Conservation (phyloP, 768 basidiomycete species). For the Amanita exitialis region DNA sequence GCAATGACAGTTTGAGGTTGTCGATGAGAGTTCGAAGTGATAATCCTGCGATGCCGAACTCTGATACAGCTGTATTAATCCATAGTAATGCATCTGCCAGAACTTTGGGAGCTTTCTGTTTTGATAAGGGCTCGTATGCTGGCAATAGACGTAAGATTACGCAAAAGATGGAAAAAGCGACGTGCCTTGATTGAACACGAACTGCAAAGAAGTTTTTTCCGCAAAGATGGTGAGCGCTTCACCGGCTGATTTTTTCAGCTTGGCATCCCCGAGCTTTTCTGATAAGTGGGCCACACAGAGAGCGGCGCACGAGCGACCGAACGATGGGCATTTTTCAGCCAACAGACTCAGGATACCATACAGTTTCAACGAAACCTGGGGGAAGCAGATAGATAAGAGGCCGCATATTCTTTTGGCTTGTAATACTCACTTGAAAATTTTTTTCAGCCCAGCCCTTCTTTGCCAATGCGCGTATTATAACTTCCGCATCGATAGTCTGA, state of each 20-base stretch:
- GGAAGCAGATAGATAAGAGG: conserved; percentile 1
- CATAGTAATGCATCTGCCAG: conserved; percentile 84
- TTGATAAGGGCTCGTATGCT: conserved; percentile 91
- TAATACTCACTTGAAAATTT: conserved; percentile 77
- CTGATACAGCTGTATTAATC: conserved; percentile 77
- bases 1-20: conserved; percentile 77
- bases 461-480: conserved; percentile 75
- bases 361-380: conserved; percentile 82
- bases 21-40: conserved; percentile 80
- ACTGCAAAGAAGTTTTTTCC: conserved; percentile 90
- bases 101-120: conserved; percentile 96
- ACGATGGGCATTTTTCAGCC: conserved; percentile 71
- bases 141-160: conserved; percentile 5
- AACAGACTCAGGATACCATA: conserved; percentile 69
- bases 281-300: conserved; percentile 72
- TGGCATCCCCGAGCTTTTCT: conserved; percentile 94
- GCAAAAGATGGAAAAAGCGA: neutral
- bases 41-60: conserved; percentile 88
- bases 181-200: conserved; percentile 86
- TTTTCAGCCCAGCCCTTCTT: conserved; percentile 99
- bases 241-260: conserved; percentile 92
- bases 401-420: neutral
- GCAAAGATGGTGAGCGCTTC: conserved; percentile 78
- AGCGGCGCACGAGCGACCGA: conserved; percentile 79
- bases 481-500: conserved; percentile 70